Evolutionary conservation across 495 filamentous ascomycete species (phyloP).

Genomic region (Arthonia radiata): DNA sequence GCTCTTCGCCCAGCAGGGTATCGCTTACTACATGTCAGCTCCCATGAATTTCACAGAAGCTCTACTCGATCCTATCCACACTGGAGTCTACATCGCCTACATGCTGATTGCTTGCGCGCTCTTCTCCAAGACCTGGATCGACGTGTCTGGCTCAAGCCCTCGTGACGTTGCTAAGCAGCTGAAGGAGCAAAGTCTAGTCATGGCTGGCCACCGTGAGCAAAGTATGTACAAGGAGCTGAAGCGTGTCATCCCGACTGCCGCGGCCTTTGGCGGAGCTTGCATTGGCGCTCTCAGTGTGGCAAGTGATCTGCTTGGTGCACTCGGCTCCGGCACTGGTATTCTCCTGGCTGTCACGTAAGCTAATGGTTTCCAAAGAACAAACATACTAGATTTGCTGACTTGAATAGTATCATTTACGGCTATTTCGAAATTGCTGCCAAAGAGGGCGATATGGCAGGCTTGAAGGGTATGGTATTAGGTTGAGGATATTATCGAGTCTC

Average conservation of each 20-base stretch:
- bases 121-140: conserved; percentile 99
- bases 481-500: background rate
- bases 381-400: background rate
- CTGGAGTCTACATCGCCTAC: conserved; percentile 81
- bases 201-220: conserved; percentile 98
- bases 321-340: conserved; percentile 94
- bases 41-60: conserved; percentile 94
- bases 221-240: conserved; percentile 99
- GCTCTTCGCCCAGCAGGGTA: conserved; percentile 72
- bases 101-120: conserved; percentile 94
- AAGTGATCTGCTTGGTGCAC: conserved; percentile 84
- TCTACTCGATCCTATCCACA: conserved; percentile 87
- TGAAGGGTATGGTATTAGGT: conserved; percentile 54
- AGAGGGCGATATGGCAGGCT: conserved; percentile 78
- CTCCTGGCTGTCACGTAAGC: conserved; percentile 96
- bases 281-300: conserved; percentile 93
- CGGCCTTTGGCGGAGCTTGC: conserved; percentile 95
- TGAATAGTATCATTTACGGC: conserved; percentile 73
- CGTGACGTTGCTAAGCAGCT: conserved; percentile 98
- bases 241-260: conserved; percentile 93
- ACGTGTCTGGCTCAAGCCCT: conserved; percentile 90
- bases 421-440: conserved; percentile 99
- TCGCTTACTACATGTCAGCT: conserved; percentile 98
- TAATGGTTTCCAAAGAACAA: conserved; percentile 11
- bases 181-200: conserved; percentile 97